A percentile compares a stretch with the other conserved stretches of the same genome.
phyloP scores from a whole-genome alignment of 2,329 filamentous ascomycete genomes.

The Botrytis elliptica region DNA sequence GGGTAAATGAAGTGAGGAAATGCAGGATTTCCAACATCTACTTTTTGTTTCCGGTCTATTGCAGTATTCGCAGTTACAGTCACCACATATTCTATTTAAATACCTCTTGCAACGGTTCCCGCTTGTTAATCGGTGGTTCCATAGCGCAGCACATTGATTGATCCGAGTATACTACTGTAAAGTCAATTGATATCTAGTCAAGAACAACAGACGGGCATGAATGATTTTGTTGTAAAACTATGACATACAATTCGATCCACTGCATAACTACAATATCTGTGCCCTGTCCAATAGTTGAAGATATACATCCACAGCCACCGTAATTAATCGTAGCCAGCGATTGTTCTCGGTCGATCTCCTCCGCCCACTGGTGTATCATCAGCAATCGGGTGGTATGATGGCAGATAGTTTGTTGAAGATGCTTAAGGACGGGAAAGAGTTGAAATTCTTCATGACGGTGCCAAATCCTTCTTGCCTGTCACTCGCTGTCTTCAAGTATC shows the following conservation, averaged over 20 bases:
- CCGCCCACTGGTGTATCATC: background rate
- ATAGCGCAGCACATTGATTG: background rate
- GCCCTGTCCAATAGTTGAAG: too few relatives aligned
- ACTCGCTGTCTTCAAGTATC: background rate
- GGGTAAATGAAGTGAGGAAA: background rate
- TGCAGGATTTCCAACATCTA: background rate
- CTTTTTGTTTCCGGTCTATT: too few relatives aligned
- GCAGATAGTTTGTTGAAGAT: background rate
- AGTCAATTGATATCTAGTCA: background rate
- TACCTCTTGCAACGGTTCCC: background rate
- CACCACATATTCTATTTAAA: background rate
- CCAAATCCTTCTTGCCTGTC: background rate
- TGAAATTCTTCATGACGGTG: background rate
- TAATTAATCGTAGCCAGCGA: background rate
- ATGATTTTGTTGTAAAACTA: background rate
- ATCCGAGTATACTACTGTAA: background rate
- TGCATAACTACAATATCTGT: background rate
- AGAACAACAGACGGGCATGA: background rate
- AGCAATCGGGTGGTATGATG: fast-evolving
- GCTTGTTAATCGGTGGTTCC: background rate
- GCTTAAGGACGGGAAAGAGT: background rate
- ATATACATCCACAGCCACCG: background rate
- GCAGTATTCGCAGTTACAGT: background rate
- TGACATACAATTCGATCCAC: background rate
- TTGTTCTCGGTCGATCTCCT: fast-evolving